Evolutionary conservation across 164 flowering plant genomes (phyloP).

Genomic region (Stephania cephalantha): DNA sequence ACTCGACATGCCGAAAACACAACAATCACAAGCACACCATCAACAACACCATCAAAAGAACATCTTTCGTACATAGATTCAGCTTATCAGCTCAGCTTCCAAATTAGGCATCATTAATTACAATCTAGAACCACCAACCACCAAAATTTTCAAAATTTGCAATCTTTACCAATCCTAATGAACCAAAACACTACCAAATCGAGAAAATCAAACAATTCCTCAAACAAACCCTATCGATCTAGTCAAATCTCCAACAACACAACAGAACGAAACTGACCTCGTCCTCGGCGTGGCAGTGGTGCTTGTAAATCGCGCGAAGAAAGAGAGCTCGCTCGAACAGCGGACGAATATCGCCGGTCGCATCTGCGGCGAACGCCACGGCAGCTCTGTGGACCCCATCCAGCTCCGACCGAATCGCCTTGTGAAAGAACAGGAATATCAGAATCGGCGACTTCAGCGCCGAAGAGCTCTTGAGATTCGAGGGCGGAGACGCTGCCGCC

Average conservation of each 20-base stretch:
- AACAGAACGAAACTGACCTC: conserved; percentile 39
- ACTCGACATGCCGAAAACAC: neutral
- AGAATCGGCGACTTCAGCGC: conserved; percentile 60
- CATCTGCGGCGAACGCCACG: conserved; percentile 46
- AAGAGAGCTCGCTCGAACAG: conserved; percentile 54
- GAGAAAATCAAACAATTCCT: neutral
- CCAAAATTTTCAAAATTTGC: too few relatives aligned
- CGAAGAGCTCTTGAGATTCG: conserved; percentile 29
- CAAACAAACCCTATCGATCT: neutral
- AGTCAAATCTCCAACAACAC: neutral
- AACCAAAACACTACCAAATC: neutral
- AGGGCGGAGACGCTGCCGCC: conserved; percentile 21
- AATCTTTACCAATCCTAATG: neutral
- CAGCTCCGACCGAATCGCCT: conserved; percentile 75
- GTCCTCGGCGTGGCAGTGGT: conserved; percentile 90
- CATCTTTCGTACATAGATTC: too few relatives aligned
- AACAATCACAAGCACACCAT: too few relatives aligned
- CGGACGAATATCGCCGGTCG: conserved; percentile 33
- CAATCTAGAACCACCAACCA: too few relatives aligned
- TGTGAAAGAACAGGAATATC: conserved; percentile 79
- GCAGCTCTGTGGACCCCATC: conserved; percentile 69
- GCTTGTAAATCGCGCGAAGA: conserved; percentile 63
- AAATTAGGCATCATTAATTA: too few relatives aligned
- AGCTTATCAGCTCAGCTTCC: too few relatives aligned
- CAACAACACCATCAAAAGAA: too few relatives aligned